Base-by-base conservation (phyloP, 257 asterid species). In the Ajuga chamaepitys region DNA sequence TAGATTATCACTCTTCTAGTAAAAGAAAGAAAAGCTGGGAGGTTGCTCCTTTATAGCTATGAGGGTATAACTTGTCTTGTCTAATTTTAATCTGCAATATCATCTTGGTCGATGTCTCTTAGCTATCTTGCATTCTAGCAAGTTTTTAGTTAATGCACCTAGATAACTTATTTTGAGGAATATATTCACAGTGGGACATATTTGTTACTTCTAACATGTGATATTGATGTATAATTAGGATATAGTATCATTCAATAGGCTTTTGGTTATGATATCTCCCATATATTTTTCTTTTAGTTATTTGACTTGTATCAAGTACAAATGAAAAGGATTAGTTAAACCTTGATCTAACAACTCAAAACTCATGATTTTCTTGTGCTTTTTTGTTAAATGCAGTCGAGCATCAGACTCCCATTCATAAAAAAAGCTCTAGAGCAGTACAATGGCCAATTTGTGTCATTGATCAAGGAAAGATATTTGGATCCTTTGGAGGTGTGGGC, bases 321-420 rank as follows among this genome's bases (percentile, higher is more conserved):
- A n/a, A 30, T 30, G 7, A 30, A 1, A 30, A 4, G n/a, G n/a
- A 4, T 30, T 8, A 30, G 7, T 8, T 75, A 47, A 44, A 58
- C 12, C 7, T 60, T 26, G 17, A 35, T 28, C 12, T 56, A 21
- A 28, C 8, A 40, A 13, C 50, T 11, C 45, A 50, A 17, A 32
- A 1, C 69, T 26, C 32, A 40, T 54, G 40, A 68, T 34, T 72
- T 48, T 42, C 60, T 79, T 35, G 20, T 70, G 52, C 50, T 38
- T 70, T 30, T 70, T 64, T 80, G 40, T 75, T 50, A 10, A 28
- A 7, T 81, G 79, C 88, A 93, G 99, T 89, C 99, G 35, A 79
- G 88, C 77, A 88, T 93, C 86, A 82, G 99, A 61, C 88, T 93
- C 64, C 83, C 99, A 37, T 90, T 78, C 82, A 84, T 93, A 57